Evolutionary conservation across 768 basidiomycete genomes (phyloP).

Genomic region (Sistotremastrum suecicum): DNA sequence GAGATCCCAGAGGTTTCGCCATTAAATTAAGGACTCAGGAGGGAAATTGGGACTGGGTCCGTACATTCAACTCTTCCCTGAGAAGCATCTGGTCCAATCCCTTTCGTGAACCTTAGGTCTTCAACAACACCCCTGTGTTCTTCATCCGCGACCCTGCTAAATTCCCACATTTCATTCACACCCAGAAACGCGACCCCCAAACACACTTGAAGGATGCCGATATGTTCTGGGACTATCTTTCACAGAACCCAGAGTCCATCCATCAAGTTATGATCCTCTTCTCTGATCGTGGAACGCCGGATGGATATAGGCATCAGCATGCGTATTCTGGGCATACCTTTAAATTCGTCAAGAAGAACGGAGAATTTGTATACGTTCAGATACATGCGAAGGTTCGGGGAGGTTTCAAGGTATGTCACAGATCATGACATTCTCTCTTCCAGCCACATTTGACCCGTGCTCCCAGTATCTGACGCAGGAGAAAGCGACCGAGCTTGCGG

Average conservation of each 20-base stretch:
- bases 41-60: constrained; percentile 23
- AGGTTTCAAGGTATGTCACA: constrained; percentile 7
- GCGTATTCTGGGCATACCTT: constrained; percentile 11
- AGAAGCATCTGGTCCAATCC: background rate
- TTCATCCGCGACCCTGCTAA: constrained; percentile 31
- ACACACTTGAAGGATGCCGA: constrained; percentile 32
- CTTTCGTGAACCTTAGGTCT: constrained; percentile 8
- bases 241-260: constrained; percentile 32
- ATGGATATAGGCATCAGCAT: constrained; percentile 21
- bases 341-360: constrained; percentile 30
- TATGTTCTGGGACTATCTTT: constrained; percentile 32
- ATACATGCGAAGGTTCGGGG: constrained; percentile 18
- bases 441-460: constrained; percentile 22
- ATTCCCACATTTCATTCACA: constrained; percentile 35
- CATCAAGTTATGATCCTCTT: constrained; percentile 34
- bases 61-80: constrained; percentile 12
- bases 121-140: constrained; percentile 33
- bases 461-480: constrained; percentile 24
- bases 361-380: constrained; percentile 41
- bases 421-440: constrained; percentile 6
- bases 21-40: constrained; percentile 27
- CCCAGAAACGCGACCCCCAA: constrained; percentile 34
- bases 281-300: constrained; percentile 44
- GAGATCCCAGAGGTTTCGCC: constrained; percentile 43
- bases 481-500: constrained; percentile 22